phyloP scores from a whole-genome alignment of 225 moss, liverwort and hornwort genomes.

The Pseudoscleropodium purum region DNA sequence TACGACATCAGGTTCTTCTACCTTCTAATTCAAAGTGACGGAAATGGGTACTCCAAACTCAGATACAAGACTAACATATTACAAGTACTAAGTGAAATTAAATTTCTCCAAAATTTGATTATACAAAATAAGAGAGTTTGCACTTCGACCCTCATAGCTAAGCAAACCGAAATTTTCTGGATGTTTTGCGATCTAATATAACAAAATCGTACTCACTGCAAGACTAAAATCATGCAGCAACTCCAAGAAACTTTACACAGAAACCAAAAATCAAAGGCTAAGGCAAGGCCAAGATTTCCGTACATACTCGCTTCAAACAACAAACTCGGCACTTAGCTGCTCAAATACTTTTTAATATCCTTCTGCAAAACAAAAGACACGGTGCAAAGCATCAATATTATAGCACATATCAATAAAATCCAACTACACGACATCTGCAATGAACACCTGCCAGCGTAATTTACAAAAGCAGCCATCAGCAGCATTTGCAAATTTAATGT shows the following conservation, averaged over 20 bases:
- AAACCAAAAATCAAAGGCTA: background rate
- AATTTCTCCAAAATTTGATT: background rate
- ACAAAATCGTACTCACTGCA: background rate
- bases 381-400: background rate
- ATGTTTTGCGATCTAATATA: background rate
- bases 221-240: background rate
- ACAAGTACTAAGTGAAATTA: background rate
- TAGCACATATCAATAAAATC: background rate
- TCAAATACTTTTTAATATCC: conserved; percentile 33
- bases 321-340: background rate
- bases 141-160: background rate
- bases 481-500: background rate
- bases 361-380: conserved; percentile 24
- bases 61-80: background rate
- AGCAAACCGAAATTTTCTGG: background rate
- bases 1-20: background rate
- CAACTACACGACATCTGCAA: background rate
- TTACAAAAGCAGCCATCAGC: background rate
- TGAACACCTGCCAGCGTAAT: background rate
- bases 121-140: background rate
- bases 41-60: background rate
- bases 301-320: background rate
- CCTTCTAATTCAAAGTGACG: background rate
- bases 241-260: background rate
- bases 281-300: background rate